phyloP scores from a whole-genome alignment of 768 basidiomycete species.

The Collybia mongolica region DNA sequence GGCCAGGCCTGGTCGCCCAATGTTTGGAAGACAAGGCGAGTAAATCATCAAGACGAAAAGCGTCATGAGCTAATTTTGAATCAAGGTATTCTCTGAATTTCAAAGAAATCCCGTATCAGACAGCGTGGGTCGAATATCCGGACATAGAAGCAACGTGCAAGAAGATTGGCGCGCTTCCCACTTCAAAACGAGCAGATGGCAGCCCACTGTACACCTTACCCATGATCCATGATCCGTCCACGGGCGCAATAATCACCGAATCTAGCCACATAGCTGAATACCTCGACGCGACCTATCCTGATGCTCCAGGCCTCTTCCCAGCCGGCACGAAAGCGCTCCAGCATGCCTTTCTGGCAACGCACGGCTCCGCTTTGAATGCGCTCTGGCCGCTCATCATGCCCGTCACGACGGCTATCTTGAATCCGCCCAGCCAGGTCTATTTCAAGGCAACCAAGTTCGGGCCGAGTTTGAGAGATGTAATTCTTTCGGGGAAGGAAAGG shows the following conservation, averaged over 20 bases:
- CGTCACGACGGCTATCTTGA: constrained; percentile 20
- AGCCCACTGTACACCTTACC: constrained; percentile 34
- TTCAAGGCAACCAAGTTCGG: constrained; percentile 26
- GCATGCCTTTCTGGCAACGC: constrained; percentile 8
- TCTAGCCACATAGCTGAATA: constrained; percentile 38
- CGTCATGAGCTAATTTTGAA: not conserved
- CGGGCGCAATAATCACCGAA: constrained; percentile 28
- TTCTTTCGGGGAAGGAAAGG: constrained; percentile 18
- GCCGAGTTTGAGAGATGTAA: constrained; percentile 18
- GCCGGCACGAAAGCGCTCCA: constrained; percentile 17
- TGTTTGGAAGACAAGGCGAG: constrained; percentile 43
- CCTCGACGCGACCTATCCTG: constrained; percentile 37
- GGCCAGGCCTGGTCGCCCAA: constrained; percentile 40
- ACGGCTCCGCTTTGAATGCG: not conserved
- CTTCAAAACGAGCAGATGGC: constrained; percentile 22
- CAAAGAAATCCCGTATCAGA: constrained; percentile 33
- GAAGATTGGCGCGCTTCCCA: constrained; percentile 29
- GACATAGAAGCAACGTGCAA: constrained; percentile 33
- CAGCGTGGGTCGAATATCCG: constrained; percentile 37
- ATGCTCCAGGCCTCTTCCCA: constrained; percentile 30
- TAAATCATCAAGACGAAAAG: not conserved
- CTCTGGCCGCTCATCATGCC: constrained; percentile 17
- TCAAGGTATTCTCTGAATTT: constrained; percentile 19
- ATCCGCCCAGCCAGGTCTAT: constrained; percentile 29
- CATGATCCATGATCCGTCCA: constrained; percentile 35